phyloP scores from a whole-genome alignment of 345 rosid genomes.

The Syzygium aqueum region DNA sequence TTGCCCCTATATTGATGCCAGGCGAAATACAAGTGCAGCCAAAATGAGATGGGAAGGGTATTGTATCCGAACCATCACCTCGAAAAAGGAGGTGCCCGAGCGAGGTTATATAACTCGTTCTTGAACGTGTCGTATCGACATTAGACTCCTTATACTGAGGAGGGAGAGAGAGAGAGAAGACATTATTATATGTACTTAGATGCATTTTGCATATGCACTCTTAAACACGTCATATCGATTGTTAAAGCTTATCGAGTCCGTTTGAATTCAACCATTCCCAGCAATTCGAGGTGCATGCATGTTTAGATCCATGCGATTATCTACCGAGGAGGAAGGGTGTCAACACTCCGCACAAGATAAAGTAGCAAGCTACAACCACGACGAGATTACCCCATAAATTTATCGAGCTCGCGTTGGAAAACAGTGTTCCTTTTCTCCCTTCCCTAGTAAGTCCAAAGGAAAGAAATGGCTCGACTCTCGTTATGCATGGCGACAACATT shows the following conservation, averaged over 20 bases:
- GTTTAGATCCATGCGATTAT: not conserved
- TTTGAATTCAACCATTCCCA: not conserved
- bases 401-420: not conserved
- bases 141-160: not conserved
- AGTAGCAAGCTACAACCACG: not conserved
- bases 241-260: not conserved
- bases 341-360: not conserved
- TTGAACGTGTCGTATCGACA: not conserved
- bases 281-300: not conserved
- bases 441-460: not conserved
- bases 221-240: not conserved
- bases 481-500: not conserved
- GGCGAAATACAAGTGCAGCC: not conserved
- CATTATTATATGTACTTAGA: not conserved
- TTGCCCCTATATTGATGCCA: too few relatives aligned
- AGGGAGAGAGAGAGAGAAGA: too few relatives aligned
- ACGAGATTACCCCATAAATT: not conserved
- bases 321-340: not conserved
- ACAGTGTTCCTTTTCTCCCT: not conserved
- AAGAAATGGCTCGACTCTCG: not conserved
- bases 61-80: not conserved
- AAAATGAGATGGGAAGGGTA: not conserved
- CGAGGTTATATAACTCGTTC: not conserved
- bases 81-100: not conserved
- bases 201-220: not conserved